Conservation (phyloP, 2,329 filamentous ascomycete genomes). For the Monilinia polystroma region DNA sequence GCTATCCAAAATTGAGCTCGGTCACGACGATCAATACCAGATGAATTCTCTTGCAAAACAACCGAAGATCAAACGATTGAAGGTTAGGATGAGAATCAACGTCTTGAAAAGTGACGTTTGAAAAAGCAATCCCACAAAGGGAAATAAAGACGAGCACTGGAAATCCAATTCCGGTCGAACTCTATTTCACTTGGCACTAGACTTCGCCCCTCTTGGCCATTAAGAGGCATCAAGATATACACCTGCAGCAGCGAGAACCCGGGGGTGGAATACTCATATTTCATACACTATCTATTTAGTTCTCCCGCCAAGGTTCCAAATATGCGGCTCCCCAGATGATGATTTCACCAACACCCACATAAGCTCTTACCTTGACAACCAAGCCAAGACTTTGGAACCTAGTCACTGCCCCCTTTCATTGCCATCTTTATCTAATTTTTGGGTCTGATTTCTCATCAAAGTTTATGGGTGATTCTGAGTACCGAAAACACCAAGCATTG, state of each 20-base stretch:
- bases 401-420: neutral
- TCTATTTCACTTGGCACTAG: constrained; percentile 20
- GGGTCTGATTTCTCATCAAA: neutral
- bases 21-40: constrained; percentile 2
- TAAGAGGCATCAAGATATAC: neutral
- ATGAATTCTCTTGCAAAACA: neutral
- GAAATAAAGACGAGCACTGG: neutral
- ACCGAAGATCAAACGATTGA: neutral
- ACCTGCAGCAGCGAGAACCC: neutral
- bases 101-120: constrained; percentile 9
- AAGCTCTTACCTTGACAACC: constrained; percentile 3
- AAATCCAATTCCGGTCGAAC: neutral
- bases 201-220: constrained; percentile 23
- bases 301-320: constrained; percentile 10
- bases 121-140: constrained; percentile 18
- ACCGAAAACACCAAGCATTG: neutral
- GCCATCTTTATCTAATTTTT: neutral
- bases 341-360: neutral
- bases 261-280: neutral
- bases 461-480: neutral
- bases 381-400: neutral
- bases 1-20: neutral
- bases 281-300: constrained; percentile 1
- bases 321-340: constrained; percentile 22
- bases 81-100: neutral